Base-by-base conservation (phyloP, 768 basidiomycete genomes). In the Tulasnella sp. region DNA sequence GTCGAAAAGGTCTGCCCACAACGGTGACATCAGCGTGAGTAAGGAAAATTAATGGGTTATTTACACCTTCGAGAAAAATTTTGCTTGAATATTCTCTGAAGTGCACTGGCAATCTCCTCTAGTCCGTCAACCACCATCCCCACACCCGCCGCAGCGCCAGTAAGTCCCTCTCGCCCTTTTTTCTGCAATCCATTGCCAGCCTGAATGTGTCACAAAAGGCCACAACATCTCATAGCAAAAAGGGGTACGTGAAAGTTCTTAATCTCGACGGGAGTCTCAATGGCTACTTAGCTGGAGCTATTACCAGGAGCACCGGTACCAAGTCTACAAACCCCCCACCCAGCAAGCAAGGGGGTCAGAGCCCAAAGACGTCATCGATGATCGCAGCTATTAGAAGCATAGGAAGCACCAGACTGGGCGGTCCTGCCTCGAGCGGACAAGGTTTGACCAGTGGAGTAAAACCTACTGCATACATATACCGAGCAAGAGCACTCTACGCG, bases 401-500 rank as follows among this genome's bases (percentile, higher is more conserved):
- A 16, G 89, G 87, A 71, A 92, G 91, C 83, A 85, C 89, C 55
- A 88, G 89, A 79, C 89, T 91, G 82, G 85, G 86, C 40, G 79
- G 81, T 23, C 61, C 61, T 40, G 67, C 48, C 40, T n/a, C 76
- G 11, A 77, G 86, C 90, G 26, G 85, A 82, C 78, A 93, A 93
- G 42, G 93, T 93, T 85, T 94, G 72, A 88, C 88, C 80, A 90
- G 92, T 83, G 85, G 89, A 37, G 91, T 90, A 57, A 87, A 80
- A 39, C 69, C 76, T 61, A 74, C 29, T 37, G 78, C 32, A 51
- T 91, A 89, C 80, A 83, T 86, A 11, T 93, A 93, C 86, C 93
- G 89, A 83, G 95, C 95, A 72, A 94, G 93, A 82, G 95, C 95
- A 9, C 85, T 96, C 76, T 97, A 96, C 86, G 89, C 92, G 74